phyloP scores from a whole-genome alignment of 495 filamentous ascomycete genomes.

The Letharia columbiana region DNA sequence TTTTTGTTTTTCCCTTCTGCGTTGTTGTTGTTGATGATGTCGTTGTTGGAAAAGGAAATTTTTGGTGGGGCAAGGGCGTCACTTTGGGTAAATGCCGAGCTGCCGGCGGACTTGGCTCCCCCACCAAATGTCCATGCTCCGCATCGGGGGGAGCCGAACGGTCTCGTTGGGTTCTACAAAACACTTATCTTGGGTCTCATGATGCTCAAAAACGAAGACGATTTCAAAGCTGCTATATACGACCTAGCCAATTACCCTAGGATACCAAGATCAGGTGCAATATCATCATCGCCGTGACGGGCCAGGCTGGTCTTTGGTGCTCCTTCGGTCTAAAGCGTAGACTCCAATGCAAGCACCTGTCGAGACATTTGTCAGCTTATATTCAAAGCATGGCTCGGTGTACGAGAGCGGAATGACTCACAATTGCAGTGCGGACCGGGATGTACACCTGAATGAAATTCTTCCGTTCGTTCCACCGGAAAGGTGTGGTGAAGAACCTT shows the following conservation, averaged over 20 bases:
- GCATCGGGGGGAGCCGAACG: not conserved
- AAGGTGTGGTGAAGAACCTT: conserved; percentile 80
- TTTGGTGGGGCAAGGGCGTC: conserved; percentile 11
- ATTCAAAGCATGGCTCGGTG: not conserved
- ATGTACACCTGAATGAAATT: conserved; percentile 94
- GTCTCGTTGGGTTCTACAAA: not conserved
- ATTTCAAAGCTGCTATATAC: not conserved
- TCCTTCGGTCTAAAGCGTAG: conserved; percentile 18
- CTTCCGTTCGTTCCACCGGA: conserved; percentile 77
- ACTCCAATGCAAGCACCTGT: conserved; percentile 27
- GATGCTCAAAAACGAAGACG: not conserved
- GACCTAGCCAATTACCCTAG: not conserved
- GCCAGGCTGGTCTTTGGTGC: not conserved
- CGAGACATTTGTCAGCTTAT: conserved; percentile 21
- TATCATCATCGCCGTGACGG: not conserved
- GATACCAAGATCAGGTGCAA: not conserved
- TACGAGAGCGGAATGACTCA: conserved; percentile 40
- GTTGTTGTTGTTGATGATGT: not conserved
- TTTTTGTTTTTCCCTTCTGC: too few species aligned
- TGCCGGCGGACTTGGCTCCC: not conserved
- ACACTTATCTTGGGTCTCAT: not conserved
- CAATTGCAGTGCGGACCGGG: conserved; percentile 74
- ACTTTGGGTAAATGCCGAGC: conserved; percentile 4
- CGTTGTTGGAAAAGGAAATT: not conserved
- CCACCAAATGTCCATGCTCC: not conserved